Percentiles rank a stretch among this genome's conserved stretches.
Evolutionary conservation across 2,329 filamentous ascomycete species (phyloP).

Genomic region (Geosmithia morbida): DNA sequence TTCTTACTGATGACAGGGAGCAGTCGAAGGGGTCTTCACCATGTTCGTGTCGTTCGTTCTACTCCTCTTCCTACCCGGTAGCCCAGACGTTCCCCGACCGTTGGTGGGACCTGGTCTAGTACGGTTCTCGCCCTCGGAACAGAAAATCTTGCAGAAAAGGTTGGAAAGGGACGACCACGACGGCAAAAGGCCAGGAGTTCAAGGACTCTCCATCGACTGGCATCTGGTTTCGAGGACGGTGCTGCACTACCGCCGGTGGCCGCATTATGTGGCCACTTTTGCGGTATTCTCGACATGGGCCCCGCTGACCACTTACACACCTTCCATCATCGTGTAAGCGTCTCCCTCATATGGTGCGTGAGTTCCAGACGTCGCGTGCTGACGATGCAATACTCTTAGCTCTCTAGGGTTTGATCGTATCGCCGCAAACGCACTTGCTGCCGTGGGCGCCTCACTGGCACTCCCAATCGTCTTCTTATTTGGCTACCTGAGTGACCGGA

Average conservation of each 20-base stretch:
- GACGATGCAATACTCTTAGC: conserved; percentile 6
- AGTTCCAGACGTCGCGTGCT: background rate
- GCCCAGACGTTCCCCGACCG: conserved; percentile 17
- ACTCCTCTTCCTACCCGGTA: conserved; percentile 1
- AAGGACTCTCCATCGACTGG: conserved; percentile 20
- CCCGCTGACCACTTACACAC: conserved; percentile 35
- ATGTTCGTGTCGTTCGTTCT: conserved; percentile 3
- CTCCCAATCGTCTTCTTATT: conserved; percentile 32
- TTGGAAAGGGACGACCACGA: conserved; percentile 17
- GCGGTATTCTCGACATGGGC: conserved; percentile 36
- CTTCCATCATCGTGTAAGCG: conserved; percentile 24
- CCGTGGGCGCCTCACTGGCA: conserved; percentile 24
- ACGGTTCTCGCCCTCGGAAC: conserved; percentile 17
- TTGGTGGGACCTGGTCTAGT: conserved; percentile 22
- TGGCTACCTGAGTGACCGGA: conserved; percentile 30
- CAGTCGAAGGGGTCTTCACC: conserved; percentile 10
- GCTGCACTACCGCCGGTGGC: conserved; percentile 28
- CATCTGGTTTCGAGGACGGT: conserved; percentile 26
- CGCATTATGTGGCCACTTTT: conserved; percentile 31
- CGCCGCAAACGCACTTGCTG: conserved; percentile 30
- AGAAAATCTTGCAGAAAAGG: conserved; percentile 15
- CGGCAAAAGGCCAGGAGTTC: conserved; percentile 13
- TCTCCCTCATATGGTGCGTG: background rate
- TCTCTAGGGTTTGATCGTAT: conserved; percentile 28
- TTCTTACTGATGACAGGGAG: background rate